Percentiles rank a stretch among this genome's conserved stretches.
These are phyloP conservation scores for Opeltia flavorubescens DNA, from an alignment of 495 filamentous ascomycete species.

Conservation along the genomic window DNA sequence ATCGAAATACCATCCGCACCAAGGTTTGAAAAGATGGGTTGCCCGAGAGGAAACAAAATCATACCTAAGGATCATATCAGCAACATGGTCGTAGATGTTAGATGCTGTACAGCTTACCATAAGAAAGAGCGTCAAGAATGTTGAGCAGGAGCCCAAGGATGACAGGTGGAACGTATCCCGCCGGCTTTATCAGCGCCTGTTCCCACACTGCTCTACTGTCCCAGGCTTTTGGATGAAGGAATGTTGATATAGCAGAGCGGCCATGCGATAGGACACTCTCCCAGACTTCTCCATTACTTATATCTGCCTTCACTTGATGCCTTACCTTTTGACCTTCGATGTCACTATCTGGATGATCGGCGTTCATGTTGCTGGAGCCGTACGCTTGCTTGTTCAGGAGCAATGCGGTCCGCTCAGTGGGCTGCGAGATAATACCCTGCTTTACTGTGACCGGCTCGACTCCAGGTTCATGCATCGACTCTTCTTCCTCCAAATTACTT, in stretches of 20 bases:
- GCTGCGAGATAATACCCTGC: constrained; percentile 16
- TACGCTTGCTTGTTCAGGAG: constrained; percentile 18
- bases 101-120: constrained; percentile 39
- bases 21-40: constrained; percentile 65
- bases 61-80: constrained; percentile 38
- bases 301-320: constrained; percentile 6
- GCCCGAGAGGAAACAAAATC: constrained; percentile 87
- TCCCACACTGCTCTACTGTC: constrained; percentile 48
- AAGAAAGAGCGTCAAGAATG: constrained; percentile 85
- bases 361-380: constrained; percentile 6
- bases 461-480: background rate
- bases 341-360: constrained; percentile 15
- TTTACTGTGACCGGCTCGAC: constrained; percentile 9
- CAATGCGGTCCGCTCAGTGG: constrained; percentile 20
- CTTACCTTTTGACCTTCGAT: constrained; percentile 18
- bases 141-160: constrained; percentile 81
- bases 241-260: constrained; percentile 11
- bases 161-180: constrained; percentile 66
- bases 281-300: constrained; percentile 12
- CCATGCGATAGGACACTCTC: constrained; percentile 15
- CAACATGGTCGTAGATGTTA: background rate
- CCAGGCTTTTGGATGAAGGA: constrained; percentile 56
- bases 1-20: constrained; percentile 93
- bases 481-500: constrained; percentile 10
- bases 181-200: constrained; percentile 48